Percentiles rank a stretch among this genome's conserved stretches.
Conservation (phyloP, 176 grass and related monocot species). For the Musa beccarii region DNA sequence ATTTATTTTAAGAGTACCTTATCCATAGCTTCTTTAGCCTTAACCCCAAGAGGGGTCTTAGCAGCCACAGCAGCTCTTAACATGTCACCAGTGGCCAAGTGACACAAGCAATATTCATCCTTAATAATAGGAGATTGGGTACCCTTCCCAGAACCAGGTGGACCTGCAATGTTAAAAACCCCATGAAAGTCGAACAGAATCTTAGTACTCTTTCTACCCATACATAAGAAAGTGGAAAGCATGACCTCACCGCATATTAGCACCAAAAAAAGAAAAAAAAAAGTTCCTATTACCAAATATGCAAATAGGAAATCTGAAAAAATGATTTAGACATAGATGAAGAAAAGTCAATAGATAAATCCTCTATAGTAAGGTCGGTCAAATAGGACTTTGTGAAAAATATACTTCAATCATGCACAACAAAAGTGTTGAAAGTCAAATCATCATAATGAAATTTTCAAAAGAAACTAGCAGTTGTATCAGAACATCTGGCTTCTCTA, state of each 20-base stretch:
- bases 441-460: no score
- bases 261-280: neutral
- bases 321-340: neutral
- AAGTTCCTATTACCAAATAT: neutral
- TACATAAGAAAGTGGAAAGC: neutral
- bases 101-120: constrained; percentile 89
- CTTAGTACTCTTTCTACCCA: neutral
- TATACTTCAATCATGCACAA: no score
- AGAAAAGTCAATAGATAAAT: neutral
- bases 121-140: constrained; percentile 92
- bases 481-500: neutral
- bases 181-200: neutral
- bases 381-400: neutral
- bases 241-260: neutral
- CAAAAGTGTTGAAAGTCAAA: no score
- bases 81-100: constrained; percentile 99
- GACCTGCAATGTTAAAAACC: constrained; percentile 41
- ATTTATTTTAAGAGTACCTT: constrained; percentile 39
- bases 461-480: neutral
- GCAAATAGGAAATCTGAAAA: neutral
- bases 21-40: constrained; percentile 92
- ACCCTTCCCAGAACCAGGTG: constrained; percentile 90
- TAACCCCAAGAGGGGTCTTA: constrained; percentile 84
- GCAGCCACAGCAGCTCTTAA: constrained; percentile 83
- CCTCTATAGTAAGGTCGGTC: neutral